Percentiles rank a stretch among this genome's conserved stretches.
Conservation (phyloP, 2,329 filamentous ascomycete species). For the Colletotrichum tabaci region DNA sequence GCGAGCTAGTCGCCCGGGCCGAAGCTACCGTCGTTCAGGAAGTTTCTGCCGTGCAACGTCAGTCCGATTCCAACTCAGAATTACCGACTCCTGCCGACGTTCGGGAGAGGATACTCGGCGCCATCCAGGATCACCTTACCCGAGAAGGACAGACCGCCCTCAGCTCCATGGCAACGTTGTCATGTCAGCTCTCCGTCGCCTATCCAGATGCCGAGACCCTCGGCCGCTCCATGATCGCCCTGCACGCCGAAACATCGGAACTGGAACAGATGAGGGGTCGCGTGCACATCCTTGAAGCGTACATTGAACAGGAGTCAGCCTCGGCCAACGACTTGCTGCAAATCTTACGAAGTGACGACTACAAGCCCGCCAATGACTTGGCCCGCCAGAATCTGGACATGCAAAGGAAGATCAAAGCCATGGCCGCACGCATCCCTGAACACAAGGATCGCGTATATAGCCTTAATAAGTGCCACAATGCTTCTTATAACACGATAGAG, state of each 20-base stretch:
- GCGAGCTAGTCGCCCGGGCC: slow-evolving; percentile 68
- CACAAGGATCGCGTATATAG: slow-evolving; percentile 69
- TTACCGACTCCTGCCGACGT: slow-evolving; percentile 46
- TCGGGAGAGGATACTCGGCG: slow-evolving; percentile 62
- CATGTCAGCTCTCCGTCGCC: slow-evolving; percentile 65
- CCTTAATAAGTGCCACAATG: slow-evolving; percentile 52
- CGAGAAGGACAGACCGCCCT: slow-evolving; percentile 70
- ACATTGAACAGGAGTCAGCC: slow-evolving; percentile 67
- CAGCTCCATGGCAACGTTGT: slow-evolving; percentile 69
- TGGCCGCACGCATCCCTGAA: slow-evolving; percentile 77
- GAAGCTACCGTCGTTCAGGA: slow-evolving; percentile 73
- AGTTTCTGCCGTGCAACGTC: slow-evolving; percentile 49
- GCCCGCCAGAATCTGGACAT: slow-evolving; percentile 81
- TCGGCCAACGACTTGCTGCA: slow-evolving; percentile 56
- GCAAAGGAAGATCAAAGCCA: slow-evolving; percentile 78
- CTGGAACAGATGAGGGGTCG: slow-evolving; percentile 70
- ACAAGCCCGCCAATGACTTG: slow-evolving; percentile 70
- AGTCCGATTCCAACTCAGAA: slow-evolving; percentile 1
- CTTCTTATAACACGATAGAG: slow-evolving; percentile 66
- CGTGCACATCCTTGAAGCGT: slow-evolving; percentile 68
- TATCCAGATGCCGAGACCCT: slow-evolving; percentile 65
- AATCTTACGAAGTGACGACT: slow-evolving; percentile 61
- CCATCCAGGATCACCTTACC: slow-evolving; percentile 69
- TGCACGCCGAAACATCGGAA: slow-evolving; percentile 68
- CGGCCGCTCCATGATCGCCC: slow-evolving; percentile 66